Evolutionary conservation across 495 filamentous ascomycete genomes (phyloP), one percentile per base, ranked within the genome.

Genomic region (Jackrogersella minutella): DNA sequence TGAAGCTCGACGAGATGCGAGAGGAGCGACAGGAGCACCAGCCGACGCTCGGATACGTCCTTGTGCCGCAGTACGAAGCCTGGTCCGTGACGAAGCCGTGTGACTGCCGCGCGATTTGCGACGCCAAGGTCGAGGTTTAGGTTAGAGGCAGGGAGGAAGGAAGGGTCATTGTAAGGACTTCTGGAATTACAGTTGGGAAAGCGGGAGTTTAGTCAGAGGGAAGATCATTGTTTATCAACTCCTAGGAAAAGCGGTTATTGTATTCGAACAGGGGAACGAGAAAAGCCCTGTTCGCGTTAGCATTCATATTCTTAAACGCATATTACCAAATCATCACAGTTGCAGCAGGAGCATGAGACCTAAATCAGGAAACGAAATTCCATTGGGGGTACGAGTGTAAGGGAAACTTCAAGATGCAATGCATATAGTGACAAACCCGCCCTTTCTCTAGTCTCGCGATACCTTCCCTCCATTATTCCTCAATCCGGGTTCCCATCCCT

Each of bases 371-470:
- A 61, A 68, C 39, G 43, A 16, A 59, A 55, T 69, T 63, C 50
- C 59, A 68, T 68, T 69, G 30, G 28, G 28, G 31, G 37, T 10
- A 41, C 57, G 37, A 60, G 52, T 21, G 53, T 33, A 43, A 64
- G 49, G 56, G 50, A 54, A 64, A 53, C 34, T 53, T 60, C 50
- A 60, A 30, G n/a, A 71, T 72, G 68, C 62, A n/a, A 71, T 69
- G 69, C 69, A 72, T n/a, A 71, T 62, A 66, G 62, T 65, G 63
- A 68, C 66, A 64, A 60, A 68, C 65, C 66, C 72, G 59, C 62
- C 66, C 62, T 62, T 40, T 60, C 59, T 68, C 62, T 74, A 68
- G 51, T n/a, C 68, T 69, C 54, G n/a, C 66, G 70, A 63, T 65
- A 71, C 58, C 63, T 60, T n/a, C 57, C 46, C 59, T 47, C 56